Conservation (phyloP, 1,284 basidiomycete species). For the Caloboletus firmus region DNA sequence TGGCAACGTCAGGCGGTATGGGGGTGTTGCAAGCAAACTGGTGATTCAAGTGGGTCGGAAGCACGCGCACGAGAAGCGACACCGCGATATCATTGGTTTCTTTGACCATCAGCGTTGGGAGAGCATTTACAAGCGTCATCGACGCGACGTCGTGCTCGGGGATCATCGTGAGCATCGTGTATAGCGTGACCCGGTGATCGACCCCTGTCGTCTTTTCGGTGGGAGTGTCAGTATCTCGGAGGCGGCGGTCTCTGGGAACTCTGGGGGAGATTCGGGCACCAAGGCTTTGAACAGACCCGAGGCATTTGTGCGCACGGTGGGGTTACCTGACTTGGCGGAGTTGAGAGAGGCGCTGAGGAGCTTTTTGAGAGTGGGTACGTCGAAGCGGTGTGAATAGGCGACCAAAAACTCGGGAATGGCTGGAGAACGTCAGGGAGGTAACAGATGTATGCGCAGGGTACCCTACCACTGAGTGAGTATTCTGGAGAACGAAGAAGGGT, state of each 20-base stretch:
- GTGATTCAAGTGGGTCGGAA: conserved; percentile 60
- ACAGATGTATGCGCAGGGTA: neutral
- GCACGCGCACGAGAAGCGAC: conserved; percentile 50
- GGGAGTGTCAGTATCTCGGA: conserved; percentile 72
- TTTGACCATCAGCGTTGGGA: conserved; percentile 68
- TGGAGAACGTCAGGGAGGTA: conserved; percentile 27
- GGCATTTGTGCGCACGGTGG: conserved; percentile 59
- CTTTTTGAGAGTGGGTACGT: conserved; percentile 56
- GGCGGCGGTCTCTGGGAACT: conserved; percentile 46
- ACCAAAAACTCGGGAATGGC: conserved; percentile 57
- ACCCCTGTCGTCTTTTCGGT: conserved; percentile 81
- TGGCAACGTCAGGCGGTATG: conserved; percentile 46
- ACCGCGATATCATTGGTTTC: conserved; percentile 74
- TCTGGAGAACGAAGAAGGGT: conserved; percentile 74
- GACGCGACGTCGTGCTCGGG: conserved; percentile 55
- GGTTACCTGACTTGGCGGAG: conserved; percentile 77
- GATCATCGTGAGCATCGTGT: conserved; percentile 69
- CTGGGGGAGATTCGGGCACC: conserved; percentile 35
- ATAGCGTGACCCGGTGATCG: conserved; percentile 83
- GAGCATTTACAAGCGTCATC: conserved; percentile 50
- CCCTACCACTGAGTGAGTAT: conserved; percentile 58
- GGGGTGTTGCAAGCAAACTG: conserved; percentile 41
- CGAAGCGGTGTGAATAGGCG: conserved; percentile 56
- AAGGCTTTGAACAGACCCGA: conserved; percentile 63
- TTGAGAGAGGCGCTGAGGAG: conserved; percentile 67